Evolutionary conservation across 2,329 filamentous ascomycete genomes (phyloP).

Genomic region (Diaporthe humulicola): DNA sequence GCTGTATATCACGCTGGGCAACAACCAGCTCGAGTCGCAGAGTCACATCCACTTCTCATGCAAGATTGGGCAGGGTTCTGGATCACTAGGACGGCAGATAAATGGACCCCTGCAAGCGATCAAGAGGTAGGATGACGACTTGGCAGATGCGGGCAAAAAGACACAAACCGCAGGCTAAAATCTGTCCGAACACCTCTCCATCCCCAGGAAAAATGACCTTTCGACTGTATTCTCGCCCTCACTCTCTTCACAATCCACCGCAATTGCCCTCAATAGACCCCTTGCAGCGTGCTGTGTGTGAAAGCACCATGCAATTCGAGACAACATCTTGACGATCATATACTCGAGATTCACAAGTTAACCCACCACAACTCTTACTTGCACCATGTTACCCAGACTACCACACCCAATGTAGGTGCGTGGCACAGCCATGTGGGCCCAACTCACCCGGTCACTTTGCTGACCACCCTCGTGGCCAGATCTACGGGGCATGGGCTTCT

Average conservation of each 20-base stretch:
- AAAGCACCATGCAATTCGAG: not conserved
- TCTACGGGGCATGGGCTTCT: too few relatives aligned
- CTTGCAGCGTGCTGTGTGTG: not conserved
- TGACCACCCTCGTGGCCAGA: not conserved
- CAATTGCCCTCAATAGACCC: not conserved
- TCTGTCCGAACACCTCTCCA: constrained; percentile 1
- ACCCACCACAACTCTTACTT: not conserved
- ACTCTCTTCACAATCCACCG: too few relatives aligned
- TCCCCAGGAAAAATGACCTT: not conserved
- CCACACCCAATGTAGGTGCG: not conserved
- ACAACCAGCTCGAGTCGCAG: not conserved
- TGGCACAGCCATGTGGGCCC: not conserved
- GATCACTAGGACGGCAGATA: not conserved
- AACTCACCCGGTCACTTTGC: not conserved
- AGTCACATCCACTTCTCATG: not conserved
- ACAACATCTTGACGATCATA: not conserved
- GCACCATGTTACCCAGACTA: not conserved
- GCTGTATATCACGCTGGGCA: not conserved
- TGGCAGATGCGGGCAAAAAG: not conserved
- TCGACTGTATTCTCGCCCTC: not conserved
- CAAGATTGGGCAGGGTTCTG: constrained; percentile 5
- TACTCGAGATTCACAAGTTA: not conserved
- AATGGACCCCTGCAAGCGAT: not conserved
- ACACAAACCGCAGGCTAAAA: not conserved
- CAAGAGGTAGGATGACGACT: not conserved